Percentiles rank a stretch among this genome's conserved stretches.
phyloP scores from a whole-genome alignment of 176 grass and related monocot species.

The Otatea glauca region DNA sequence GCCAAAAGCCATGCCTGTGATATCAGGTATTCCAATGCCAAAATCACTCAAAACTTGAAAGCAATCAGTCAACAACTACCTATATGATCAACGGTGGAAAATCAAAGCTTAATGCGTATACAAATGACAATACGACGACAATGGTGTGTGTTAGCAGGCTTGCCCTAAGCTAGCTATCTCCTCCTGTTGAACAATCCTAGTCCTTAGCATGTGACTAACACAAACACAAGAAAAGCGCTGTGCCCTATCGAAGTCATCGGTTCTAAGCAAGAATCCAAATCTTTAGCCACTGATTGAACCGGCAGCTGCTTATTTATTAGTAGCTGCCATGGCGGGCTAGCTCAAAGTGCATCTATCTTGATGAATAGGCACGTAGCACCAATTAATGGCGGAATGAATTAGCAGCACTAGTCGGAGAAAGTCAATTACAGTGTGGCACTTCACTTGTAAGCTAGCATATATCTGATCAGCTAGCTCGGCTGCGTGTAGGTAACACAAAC shows the following conservation, averaged over 20 bases:
- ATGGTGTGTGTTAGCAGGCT: neutral
- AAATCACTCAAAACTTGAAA: neutral
- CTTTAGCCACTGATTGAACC: neutral
- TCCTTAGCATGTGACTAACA: slow-evolving; percentile 27
- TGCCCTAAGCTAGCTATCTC: neutral
- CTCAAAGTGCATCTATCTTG: neutral
- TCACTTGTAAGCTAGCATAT: neutral
- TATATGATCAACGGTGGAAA: neutral
- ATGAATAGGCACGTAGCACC: neutral
- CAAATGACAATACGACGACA: neutral
- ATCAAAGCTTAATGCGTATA: neutral
- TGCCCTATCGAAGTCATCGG: neutral
- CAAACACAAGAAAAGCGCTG: neutral
- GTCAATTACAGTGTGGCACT: neutral
- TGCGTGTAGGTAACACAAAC: too few species aligned
- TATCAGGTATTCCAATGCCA: neutral
- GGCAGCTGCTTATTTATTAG: neutral
- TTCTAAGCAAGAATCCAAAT: slow-evolving; percentile 24
- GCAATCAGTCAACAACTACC: neutral
- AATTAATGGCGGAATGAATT: neutral
- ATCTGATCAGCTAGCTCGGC: too few species aligned
- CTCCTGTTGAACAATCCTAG: neutral
- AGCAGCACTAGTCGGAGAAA: neutral
- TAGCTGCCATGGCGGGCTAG: neutral
- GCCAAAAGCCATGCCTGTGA: neutral